Evolutionary conservation across 108 stramenopile species (phyloP), one percentile per base, ranked within the genome.

Genomic region (Fragilariopsis cylindrus): DNA sequence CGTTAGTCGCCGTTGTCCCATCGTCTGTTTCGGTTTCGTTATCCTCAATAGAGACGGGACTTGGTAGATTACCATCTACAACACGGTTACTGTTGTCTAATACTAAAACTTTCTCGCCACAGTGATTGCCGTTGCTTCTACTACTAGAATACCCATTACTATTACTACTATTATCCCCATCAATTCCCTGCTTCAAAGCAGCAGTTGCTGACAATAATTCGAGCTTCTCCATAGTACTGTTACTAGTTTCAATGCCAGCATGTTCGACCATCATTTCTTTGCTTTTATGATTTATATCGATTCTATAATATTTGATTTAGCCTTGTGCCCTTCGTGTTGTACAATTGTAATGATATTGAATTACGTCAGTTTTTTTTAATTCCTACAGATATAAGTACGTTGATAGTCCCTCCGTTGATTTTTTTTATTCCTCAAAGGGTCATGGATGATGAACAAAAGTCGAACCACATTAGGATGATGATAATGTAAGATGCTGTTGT

Each of bases 111-210:
- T 62, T 62, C 0, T 40, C 60, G 39, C 21, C 18, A 7, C 60
- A 43, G 39, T 8, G 15, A 30, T 30, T 30, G 30, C 30, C 30
- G 30, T 30, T 30, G 13, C 16, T 43, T 7, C 46, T 41, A 8
- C 62, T 63, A 44, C 42, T 4, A 63, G 30, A 30, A 30, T 30
- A 30, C 30, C 30, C 43, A 12, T 11, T 43, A 4, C 46, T 41
- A 8, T 44, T 63, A 12, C 6, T 45, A 8, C 43, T 63, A 21
- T 40, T 41, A 13, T 9, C 3, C 16, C 58, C n/a, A 30, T 68
- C 67, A 7, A 68, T 68, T 50, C 67, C 67, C 67, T 68, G 67
- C 49, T 68, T 68, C 67, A 68, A 50, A 8, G 50, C 15, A 5
- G 67, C 67, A 18, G 67, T 68, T 8, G 42, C 43, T 52, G 67